phyloP scores from a whole-genome alignment of 768 basidiomycete species.

The Lactifluus pinguis region DNA sequence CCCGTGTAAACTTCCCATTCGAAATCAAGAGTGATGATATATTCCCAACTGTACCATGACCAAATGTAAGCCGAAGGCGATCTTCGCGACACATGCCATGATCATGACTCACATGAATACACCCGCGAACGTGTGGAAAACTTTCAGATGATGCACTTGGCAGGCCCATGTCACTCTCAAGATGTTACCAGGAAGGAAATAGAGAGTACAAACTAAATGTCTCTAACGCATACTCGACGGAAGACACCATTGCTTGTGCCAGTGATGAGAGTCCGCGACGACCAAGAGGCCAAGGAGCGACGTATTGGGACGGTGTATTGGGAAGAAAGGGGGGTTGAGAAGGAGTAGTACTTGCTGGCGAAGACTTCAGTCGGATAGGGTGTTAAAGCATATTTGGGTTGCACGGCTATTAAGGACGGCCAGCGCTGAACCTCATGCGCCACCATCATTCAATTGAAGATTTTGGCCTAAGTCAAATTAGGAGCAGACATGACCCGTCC shows the following conservation, averaged over 20 bases:
- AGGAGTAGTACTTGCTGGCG: too few relatives aligned
- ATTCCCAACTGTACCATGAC: conserved; percentile 11
- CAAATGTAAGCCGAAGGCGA: not conserved
- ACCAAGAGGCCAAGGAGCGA: too few relatives aligned
- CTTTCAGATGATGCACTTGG: too few relatives aligned
- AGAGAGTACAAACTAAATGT: not conserved
- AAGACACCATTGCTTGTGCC: not conserved
- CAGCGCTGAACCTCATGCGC: too few relatives aligned
- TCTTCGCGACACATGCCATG: too few relatives aligned
- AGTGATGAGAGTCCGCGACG: not conserved
- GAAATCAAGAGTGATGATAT: conserved; percentile 6
- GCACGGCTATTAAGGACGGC: too few relatives aligned
- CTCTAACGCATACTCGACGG: not conserved
- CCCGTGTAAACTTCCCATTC: conserved; percentile 18
- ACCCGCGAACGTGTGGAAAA: conserved; percentile 8
- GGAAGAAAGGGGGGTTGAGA: not conserved
- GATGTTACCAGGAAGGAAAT: not conserved
- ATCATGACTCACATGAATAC: not conserved
- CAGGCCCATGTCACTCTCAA: not conserved
- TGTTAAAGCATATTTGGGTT: too few relatives aligned
- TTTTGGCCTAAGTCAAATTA: too few relatives aligned
- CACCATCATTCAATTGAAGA: too few relatives aligned
- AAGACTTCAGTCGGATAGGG: too few relatives aligned
- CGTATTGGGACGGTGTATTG: not conserved
- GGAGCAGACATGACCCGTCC: too few relatives aligned